These are phyloP conservation scores for Vanilla planifolia DNA, from an alignment of 106 monocot genomes.

Conservation along the genomic window DNA sequence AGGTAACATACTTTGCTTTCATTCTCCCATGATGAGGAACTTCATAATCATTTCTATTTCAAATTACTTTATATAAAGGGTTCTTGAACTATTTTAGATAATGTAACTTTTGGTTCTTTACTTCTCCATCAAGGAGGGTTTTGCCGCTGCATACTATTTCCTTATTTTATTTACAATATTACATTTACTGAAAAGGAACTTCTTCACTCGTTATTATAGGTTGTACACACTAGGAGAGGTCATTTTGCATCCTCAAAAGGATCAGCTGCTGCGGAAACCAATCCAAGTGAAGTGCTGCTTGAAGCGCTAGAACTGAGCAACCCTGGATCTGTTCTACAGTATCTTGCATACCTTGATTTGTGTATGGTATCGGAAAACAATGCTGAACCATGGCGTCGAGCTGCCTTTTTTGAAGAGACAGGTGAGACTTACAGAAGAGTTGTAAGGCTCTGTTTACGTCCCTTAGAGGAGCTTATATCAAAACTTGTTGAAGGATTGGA, in stretches of 20 bases:
- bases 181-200: neutral
- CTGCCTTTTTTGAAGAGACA: conserved; percentile 91
- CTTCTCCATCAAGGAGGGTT: neutral
- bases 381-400: conserved; percentile 88
- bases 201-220: conserved; percentile 27
- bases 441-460: conserved; percentile 62
- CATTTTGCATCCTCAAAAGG: conserved; percentile 76
- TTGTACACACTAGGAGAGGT: conserved; percentile 79
- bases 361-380: conserved; percentile 75
- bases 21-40: neutral
- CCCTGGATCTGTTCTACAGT: conserved; percentile 64
- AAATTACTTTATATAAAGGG: neutral
- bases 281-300: conserved; percentile 82
- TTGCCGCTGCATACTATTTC: neutral
- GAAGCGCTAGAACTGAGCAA: conserved; percentile 81
- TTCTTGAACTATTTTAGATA: neutral
- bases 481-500: conserved; percentile 55
- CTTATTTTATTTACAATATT: neutral
- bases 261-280: conserved; percentile 92
- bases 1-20: conserved; percentile 31
- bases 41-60: neutral
- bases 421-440: conserved; percentile 85
- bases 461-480: conserved; percentile 71
- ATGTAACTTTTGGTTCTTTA: neutral
- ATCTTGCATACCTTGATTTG: conserved; percentile 90